phyloP scores from a whole-genome alignment of 208 protist species.

The Trypanosoma rangeli region DNA sequence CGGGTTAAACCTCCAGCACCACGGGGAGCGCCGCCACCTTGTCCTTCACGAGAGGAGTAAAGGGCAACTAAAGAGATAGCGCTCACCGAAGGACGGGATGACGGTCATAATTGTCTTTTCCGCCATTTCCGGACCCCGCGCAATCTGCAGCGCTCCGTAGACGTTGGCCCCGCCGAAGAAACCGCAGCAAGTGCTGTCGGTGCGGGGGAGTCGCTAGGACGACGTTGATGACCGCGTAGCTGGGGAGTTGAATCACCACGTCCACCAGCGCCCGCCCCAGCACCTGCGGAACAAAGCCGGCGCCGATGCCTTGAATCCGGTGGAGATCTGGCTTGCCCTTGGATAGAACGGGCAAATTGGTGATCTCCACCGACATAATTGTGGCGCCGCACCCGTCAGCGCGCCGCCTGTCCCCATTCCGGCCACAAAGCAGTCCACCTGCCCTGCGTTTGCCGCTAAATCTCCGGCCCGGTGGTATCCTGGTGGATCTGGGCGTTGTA shows the following conservation, averaged over 20 bases:
- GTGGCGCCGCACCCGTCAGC: conserved; percentile 53
- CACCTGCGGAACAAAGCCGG: conserved; percentile 85
- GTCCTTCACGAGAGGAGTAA: conserved; percentile 69
- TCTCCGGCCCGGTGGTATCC: conserved; percentile 91
- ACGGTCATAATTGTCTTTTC: conserved; percentile 90
- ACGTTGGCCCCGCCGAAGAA: conserved; percentile 87
- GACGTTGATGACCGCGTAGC: conserved; percentile 71
- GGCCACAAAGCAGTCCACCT: conserved; percentile 84
- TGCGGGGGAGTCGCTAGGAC: conserved; percentile 65
- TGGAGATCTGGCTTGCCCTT: conserved; percentile 81
- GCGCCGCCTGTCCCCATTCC: conserved; percentile 91
- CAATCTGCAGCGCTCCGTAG: conserved; percentile 80
- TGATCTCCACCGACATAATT: conserved; percentile 84
- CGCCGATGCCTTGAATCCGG: conserved; percentile 92
- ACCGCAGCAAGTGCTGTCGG: conserved; percentile 84
- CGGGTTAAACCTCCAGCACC: too few species aligned
- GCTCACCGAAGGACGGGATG: conserved; percentile 89
- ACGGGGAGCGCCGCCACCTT: conserved; percentile 68
- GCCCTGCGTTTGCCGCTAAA: conserved; percentile 78
- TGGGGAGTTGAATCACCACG: conserved; percentile 70
- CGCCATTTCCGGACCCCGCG: conserved; percentile 74
- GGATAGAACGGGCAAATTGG: conserved; percentile 83
- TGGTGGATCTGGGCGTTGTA: conserved; percentile 89
- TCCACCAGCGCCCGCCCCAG: conserved; percentile 65
- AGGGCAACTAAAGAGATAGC: conserved; percentile 87